Evolutionary conservation across 2,329 filamentous ascomycete species (phyloP), one percentile per base, ranked within the genome.

Genomic region (Coniochaeta hoffmannii): DNA sequence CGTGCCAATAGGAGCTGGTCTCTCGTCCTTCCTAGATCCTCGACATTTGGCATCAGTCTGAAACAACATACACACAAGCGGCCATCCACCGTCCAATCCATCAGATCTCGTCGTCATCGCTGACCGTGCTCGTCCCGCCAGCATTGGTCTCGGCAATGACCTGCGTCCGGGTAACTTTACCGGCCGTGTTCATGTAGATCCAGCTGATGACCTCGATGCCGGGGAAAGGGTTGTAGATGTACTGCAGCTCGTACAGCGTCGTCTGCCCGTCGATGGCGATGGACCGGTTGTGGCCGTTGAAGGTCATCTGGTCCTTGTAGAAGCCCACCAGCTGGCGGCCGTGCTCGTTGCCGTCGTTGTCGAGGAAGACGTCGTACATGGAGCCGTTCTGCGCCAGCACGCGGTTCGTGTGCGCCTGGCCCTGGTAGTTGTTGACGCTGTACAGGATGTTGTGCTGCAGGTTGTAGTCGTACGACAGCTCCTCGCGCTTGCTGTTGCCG

Each of bases 371-470:
- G 60, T 83, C 79, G 55, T 79, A 71, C 51, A 83, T 75, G 56
- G 71, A 74, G 38, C 81, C 80, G 59, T 79, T 76, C 65, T 83
- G 80, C 4, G 72, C 75, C 7, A 83, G 69, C 7, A 82, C 67
- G 38, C 79, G 77, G 65, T 85, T 83, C 34, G 78, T 82, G 67
- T 80, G 78, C 35, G 70, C 73, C 57, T 77, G 73, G 17, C 80
- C 80, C 14, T 71, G 71, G 65, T 82, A 85, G 70, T 85, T 76
- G 68, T 84, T 83, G 65, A 82, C 66, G 28, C 77, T 80, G 68
- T 81, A 85, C 32, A 86, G 75, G 57, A 85, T 79, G 64, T 81
- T 81, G 68, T 83, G 73, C 55, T 71, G 69, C 41, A 83, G 67
- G 50, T 80, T 75, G 67, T 76, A 79, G 31, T 68, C 64, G 49